Evolutionary conservation across 208 protist species (phyloP).

Genomic region (Blastocrithidia nonstop): DNA sequence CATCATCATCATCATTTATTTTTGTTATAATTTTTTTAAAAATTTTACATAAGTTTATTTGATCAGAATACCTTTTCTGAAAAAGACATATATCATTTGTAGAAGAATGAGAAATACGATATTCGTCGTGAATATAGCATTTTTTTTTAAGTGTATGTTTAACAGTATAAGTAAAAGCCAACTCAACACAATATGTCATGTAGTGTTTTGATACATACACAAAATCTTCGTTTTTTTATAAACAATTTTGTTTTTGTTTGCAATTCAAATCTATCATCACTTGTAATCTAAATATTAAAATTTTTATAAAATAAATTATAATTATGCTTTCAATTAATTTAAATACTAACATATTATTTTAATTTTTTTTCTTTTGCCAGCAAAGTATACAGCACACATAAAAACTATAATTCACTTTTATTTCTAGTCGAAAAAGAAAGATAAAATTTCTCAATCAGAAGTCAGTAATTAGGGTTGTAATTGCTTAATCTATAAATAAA

Average conservation of each 20-base stretch:
- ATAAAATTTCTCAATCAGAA: constrained; percentile 3
- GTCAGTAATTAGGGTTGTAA: no score
- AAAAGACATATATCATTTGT: constrained; percentile 2
- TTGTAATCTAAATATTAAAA: constrained; percentile 1
- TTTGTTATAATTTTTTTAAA: neutral
- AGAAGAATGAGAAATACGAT: neutral
- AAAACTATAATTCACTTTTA: neutral
- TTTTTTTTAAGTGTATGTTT: no score
- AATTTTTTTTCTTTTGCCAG: neutral
- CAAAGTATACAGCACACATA: neutral
- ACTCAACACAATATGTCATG: neutral
- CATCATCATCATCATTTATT: constrained; percentile 1
- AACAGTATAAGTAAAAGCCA: no score
- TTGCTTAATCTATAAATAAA: no score
- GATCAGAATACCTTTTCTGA: neutral
- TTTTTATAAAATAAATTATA: constrained; percentile 2
- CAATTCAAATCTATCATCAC: no score
- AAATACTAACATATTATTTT: neutral
- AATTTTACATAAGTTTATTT: neutral
- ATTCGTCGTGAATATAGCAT: neutral
- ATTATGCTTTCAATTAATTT: constrained; percentile 1
- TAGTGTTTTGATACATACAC: neutral
- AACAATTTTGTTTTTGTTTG: neutral
- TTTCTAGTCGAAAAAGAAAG: neutral
- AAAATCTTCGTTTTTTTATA: neutral